Conservation (phyloP, 2,329 filamentous ascomycete genomes). For the Kalmusia sp. region DNA sequence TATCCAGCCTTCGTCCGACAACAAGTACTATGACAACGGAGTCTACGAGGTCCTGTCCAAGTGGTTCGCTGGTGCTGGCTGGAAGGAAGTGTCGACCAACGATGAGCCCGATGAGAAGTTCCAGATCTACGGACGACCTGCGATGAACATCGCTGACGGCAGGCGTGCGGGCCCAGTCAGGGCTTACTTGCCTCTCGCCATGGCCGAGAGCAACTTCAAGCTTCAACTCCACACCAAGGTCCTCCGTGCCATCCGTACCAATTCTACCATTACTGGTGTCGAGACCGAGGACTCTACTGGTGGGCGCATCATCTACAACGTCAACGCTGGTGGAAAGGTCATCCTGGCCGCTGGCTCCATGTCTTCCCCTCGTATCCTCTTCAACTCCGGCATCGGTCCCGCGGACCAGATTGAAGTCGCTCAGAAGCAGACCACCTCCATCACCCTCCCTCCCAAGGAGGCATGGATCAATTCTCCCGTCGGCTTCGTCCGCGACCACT, state of each 20-base stretch:
- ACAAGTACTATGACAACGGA: constrained; percentile 27
- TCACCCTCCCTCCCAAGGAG: constrained; percentile 22
- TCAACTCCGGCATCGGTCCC: constrained; percentile 35
- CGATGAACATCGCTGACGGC: constrained; percentile 19
- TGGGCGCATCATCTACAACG: constrained; percentile 21
- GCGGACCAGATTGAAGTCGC: constrained; percentile 31
- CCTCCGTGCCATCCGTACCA: constrained; percentile 20
- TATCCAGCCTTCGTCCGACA: constrained; percentile 22
- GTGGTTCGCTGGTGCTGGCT: constrained; percentile 23
- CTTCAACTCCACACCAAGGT: constrained; percentile 30
- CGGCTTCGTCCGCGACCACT: constrained; percentile 37
- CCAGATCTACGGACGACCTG: constrained; percentile 23
- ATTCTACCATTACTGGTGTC: constrained; percentile 24
- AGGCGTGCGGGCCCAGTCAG: constrained; percentile 25
- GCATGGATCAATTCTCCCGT: constrained; percentile 32
- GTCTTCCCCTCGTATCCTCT: constrained; percentile 31
- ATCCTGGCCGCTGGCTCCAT: constrained; percentile 33
- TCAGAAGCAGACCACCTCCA: constrained; percentile 14
- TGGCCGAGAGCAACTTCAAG: constrained; percentile 26
- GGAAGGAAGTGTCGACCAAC: constrained; percentile 24
- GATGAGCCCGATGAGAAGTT: constrained; percentile 27
- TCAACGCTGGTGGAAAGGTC: constrained; percentile 27
- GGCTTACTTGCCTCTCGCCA: constrained; percentile 27
- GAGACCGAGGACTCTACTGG: constrained; percentile 21
- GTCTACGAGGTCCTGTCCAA: constrained; percentile 24